Evolutionary conservation across 2,329 filamentous ascomycete genomes (phyloP), one percentile per base, ranked within the genome.

Genomic region (Fusarium siculi): DNA sequence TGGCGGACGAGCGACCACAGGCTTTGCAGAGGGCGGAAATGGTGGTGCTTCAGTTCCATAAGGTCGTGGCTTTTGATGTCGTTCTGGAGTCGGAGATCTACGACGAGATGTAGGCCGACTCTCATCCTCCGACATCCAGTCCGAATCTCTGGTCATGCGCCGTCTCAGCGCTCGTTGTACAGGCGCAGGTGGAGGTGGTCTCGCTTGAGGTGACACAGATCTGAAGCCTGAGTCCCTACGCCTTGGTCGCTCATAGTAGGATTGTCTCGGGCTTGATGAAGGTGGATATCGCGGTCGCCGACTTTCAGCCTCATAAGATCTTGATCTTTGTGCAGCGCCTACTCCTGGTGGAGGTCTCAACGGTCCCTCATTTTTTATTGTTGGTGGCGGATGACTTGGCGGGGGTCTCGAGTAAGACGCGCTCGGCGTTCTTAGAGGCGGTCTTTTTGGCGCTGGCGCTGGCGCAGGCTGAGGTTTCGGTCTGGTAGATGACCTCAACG

Each of bases 61-160:
- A 2, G 58, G 42, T 6, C 65, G 55, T 7, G 50, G 28, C 14
- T 62, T 69, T 14, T 46, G 46, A 16, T 55, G 67, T 19, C 70
- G 53, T 25, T 63, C 57, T 7, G 73, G 68, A 7, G 55, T 67
- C 4, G 54, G 56, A 4, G 76, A 66, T n/a, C 44, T 42, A 19
- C 72, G 50, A 21, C 76, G 68, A 0, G 76, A 76, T 1, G 63
- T 32, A 12, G 69, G 70, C 4, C 74, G 65, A 30, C 63, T 74
- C 1, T 77, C 74, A 25, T 78, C 76, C 9, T 78, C 76, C 0
- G 76, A 78, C 23, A 76, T 68, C 25, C 32, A 68, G 2, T 76
- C 74, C 5, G 73, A 74, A 18, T 78, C 76, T 9, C 76, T 71
- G 1, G 69, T 74, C 36, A 70, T 50, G 3, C 76, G 74, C 8